Evolutionary conservation across 495 filamentous ascomycete genomes (phyloP).

Genomic region (Trichoderma asperelloides): DNA sequence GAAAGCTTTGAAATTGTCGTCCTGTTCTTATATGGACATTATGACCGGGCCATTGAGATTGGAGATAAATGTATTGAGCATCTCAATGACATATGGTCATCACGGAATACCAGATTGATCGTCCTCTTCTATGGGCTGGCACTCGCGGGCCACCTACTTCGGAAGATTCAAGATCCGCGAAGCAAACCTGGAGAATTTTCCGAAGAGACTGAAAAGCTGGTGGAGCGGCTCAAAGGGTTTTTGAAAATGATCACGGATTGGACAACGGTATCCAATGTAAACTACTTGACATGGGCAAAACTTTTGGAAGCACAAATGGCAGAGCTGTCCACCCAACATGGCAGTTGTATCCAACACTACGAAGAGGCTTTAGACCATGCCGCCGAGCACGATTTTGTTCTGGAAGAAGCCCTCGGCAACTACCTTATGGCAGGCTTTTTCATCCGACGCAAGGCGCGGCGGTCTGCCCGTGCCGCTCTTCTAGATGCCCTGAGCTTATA

Average conservation of each 20-base stretch:
- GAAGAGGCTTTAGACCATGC: constrained; percentile 75
- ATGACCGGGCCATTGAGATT: constrained; percentile 57
- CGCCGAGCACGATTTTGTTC: constrained; percentile 61
- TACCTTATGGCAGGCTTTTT: constrained; percentile 72
- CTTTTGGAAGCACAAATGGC: constrained; percentile 63
- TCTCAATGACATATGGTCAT: constrained; percentile 59
- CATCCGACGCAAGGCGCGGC: constrained; percentile 56
- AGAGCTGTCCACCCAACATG: constrained; percentile 56
- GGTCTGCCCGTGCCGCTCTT: constrained; percentile 63
- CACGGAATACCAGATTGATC: constrained; percentile 54
- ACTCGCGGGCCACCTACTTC: constrained; percentile 53
- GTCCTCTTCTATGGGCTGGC: constrained; percentile 63
- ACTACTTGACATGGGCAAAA: constrained; percentile 70
- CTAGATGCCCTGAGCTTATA: constrained; percentile 67
- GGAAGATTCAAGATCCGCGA: constrained; percentile 44
- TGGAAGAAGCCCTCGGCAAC: constrained; percentile 74
- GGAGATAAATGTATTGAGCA: constrained; percentile 53
- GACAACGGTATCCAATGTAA: constrained; percentile 59
- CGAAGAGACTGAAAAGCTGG: constrained; percentile 45
- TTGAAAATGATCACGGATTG: constrained; percentile 57
- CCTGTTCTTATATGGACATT: constrained; percentile 68
- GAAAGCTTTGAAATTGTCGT: constrained; percentile 62
- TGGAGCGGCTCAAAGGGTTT: constrained; percentile 45
- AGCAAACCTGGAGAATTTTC: constrained; percentile 41
- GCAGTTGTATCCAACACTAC: constrained; percentile 53